Percentiles rank a stretch among this genome's conserved stretches.
Conservation (phyloP, 2,329 filamentous ascomycete genomes). For the Aspergillus neotritici region DNA sequence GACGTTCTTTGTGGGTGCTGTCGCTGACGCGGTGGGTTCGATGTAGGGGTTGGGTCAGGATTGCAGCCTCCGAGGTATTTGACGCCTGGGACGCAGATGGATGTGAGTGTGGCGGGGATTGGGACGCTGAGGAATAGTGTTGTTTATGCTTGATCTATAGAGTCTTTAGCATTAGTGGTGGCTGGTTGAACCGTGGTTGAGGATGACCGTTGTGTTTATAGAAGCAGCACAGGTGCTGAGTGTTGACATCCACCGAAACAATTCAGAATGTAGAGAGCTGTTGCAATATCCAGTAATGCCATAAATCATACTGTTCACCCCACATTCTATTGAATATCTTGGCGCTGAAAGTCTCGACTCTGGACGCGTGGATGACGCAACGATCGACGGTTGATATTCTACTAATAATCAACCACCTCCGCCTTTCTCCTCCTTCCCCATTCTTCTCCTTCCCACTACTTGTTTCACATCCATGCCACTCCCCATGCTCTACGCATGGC, state of each 20-base stretch:
- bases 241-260: no score
- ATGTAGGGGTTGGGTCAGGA: slow-evolving; percentile 37
- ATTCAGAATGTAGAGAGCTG: no score
- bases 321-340: no score
- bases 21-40: not conserved
- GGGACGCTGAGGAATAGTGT: slow-evolving; percentile 38
- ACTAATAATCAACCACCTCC: no score
- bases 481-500: not conserved
- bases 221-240: no score
- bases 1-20: not conserved
- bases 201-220: not conserved
- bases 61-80: slow-evolving; percentile 39
- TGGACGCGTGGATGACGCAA: no score
- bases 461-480: not conserved
- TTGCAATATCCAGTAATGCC: no score
- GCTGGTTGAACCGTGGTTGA: not conserved
- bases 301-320: no score
- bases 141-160: slow-evolving; percentile 17
- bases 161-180: not conserved
- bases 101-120: slow-evolving; percentile 37
- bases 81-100: slow-evolving; percentile 37
- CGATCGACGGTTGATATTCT: no score
- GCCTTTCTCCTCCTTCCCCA: no score
- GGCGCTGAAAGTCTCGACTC: no score
- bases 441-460: no score